Evolutionary conservation across 148 eudicot species (phyloP).

Genomic region (Limonium bicolor): DNA sequence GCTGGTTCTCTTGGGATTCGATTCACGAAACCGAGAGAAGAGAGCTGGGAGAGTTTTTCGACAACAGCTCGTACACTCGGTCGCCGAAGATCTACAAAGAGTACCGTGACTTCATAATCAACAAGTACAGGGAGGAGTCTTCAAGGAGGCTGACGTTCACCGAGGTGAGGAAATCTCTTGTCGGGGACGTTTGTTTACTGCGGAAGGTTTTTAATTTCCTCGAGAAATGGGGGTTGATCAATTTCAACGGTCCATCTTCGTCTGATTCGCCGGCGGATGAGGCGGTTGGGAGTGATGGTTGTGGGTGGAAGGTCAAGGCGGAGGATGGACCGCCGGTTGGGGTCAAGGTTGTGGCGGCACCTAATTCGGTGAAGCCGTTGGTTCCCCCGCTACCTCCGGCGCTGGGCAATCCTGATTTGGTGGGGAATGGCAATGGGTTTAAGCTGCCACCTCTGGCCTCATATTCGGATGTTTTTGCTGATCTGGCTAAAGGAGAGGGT

Average conservation of each 20-base stretch:
- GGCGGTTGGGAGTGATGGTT: slow-evolving; percentile 15
- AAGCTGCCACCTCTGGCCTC: slow-evolving; percentile 57
- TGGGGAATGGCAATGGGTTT: slow-evolving; percentile 27
- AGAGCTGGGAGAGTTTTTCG: slow-evolving; percentile 65
- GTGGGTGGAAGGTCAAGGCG: slow-evolving; percentile 33
- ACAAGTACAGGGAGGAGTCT: slow-evolving; percentile 69
- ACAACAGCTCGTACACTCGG: slow-evolving; percentile 57
- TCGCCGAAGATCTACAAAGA: slow-evolving; percentile 88
- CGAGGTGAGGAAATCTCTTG: slow-evolving; percentile 69
- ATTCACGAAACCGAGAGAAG: slow-evolving; percentile 66
- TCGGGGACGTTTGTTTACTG: slow-evolving; percentile 57
- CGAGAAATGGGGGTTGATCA: slow-evolving; percentile 69
- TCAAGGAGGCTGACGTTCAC: slow-evolving; percentile 50
- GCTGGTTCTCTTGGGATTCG: slow-evolving; percentile 86
- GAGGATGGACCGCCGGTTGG: slow-evolving; percentile 92
- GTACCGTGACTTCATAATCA: slow-evolving; percentile 78
- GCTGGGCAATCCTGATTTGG: slow-evolving; percentile 3
- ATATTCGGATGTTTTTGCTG: slow-evolving; percentile 47
- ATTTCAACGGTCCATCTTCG: slow-evolving; percentile 21
- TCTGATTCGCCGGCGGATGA: slow-evolving; percentile 4
- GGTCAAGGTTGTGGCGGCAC: slow-evolving; percentile 60
- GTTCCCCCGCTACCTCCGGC: slow-evolving; percentile 18
- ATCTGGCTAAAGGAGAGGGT: slow-evolving; percentile 15
- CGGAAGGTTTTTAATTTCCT: slow-evolving; percentile 63
- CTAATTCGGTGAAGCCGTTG: slow-evolving; percentile 54